Base-by-base conservation (phyloP, 257 asterid species). In the Solanum lycopersicoides region DNA sequence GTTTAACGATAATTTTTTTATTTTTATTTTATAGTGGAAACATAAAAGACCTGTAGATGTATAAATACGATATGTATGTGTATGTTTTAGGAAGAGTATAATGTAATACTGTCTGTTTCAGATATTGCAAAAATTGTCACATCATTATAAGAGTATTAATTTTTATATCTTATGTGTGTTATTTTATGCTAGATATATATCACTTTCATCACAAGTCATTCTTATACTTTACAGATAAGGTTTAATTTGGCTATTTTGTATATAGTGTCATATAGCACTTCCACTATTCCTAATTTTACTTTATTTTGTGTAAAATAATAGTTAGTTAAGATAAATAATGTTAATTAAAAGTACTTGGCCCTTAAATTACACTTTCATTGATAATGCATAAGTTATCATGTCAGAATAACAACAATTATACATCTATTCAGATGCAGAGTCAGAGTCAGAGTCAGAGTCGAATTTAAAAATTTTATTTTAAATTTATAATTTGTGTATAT, bases 141-240 rank as follows among this genome's bases (percentile, higher is more conserved):
- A 72, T 16, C 25, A 72, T 9, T 18, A 28, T 28, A 34, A 73
- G 80, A 34, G 9, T 34, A 34, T 10, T 63, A 18, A 18, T 30
- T 4, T 71, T 71, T 4, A 34, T 9, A 28, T 15, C 2, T 28
- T 16, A 6, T 50, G 23, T 3, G 18, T 21, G 34, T 47, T 60
- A n/a, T 45, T 45, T n/a, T 45, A 16, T 82, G 59, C 80, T 63
- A 30, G 74, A 34, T 28, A n/a, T n/a, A n/a, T 65, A 83, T 87
- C 89, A 65, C 88, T 87, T 87, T 65, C 88, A 37, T 89, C 65
- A 74, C 88, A 86, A 89, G 77, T 86, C 83, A 83, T 74, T 83
- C 91, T 86, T 84, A 83, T 82, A 86, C 91, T 86, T 89, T 86
- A 89, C 89, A 83, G 83, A 83, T 73, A 86, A 74, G 89, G 28